Evolutionary conservation across 345 rosid genomes (phyloP).

Genomic region (Sonneratia alba): DNA sequence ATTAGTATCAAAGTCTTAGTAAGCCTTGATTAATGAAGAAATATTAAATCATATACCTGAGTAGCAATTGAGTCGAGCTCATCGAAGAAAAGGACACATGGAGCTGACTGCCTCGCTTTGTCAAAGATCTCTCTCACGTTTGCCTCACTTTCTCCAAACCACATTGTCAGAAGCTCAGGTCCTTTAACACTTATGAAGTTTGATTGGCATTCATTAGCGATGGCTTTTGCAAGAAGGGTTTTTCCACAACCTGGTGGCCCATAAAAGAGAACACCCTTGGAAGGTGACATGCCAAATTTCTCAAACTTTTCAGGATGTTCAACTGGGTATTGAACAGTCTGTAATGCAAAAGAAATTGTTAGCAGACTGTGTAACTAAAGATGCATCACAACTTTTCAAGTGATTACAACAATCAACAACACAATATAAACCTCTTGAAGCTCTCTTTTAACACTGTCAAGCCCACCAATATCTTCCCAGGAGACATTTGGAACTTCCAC

Average conservation of each 20-base stretch:
- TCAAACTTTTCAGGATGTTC: conserved; percentile 97
- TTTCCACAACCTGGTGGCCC: conserved; percentile 99
- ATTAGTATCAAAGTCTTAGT: too few species aligned
- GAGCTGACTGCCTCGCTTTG: conserved; percentile 93
- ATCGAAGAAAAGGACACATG: conserved; percentile 89
- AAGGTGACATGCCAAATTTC: conserved; percentile 93
- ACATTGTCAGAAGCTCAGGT: conserved; percentile 91
- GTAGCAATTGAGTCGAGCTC: conserved; percentile 96
- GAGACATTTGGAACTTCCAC: conserved; percentile 87
- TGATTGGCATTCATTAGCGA: conserved; percentile 92
- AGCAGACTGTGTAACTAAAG: background rate
- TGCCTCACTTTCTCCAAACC: conserved; percentile 98
- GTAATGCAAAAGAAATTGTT: conserved; percentile 2
- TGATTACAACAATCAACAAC: background rate
- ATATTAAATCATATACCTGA: conserved; percentile 35
- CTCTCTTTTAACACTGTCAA: conserved; percentile 86
- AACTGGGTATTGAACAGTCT: conserved; percentile 98
- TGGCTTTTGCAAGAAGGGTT: conserved; percentile 89
- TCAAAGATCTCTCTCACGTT: conserved; percentile 92
- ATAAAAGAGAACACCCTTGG: conserved; percentile 88
- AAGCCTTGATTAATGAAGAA: too few species aligned
- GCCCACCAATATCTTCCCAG: conserved; percentile 93
- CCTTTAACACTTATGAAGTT: conserved; percentile 92
- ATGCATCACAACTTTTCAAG: background rate
- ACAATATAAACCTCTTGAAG: conserved; percentile 62